phyloP scores from a whole-genome alignment of 768 basidiomycete genomes.

The Pleurotus ostreatus region DNA sequence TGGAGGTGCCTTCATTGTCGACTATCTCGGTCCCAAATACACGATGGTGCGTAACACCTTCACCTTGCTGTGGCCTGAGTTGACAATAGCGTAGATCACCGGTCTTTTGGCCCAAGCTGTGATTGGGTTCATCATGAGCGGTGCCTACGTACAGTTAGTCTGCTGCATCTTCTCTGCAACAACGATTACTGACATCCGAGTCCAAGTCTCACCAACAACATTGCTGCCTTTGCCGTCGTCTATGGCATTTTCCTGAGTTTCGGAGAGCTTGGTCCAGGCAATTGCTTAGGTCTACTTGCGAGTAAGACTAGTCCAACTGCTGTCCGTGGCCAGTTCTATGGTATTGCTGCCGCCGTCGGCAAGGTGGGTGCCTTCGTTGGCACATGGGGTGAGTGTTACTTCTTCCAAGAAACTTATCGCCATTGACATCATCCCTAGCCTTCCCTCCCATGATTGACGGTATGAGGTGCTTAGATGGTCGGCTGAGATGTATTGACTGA shows the following conservation, averaged over 20 bases:
- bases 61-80: no score
- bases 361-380: conserved; percentile 84
- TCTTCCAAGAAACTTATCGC: not conserved
- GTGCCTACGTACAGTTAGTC: conserved; percentile 57
- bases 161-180: not conserved
- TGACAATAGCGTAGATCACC: conserved; percentile 40
- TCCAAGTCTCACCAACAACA: conserved; percentile 50
- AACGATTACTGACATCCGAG: not conserved
- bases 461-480: conserved; percentile 18
- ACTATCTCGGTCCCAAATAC: conserved; percentile 70
- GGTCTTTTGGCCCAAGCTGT: conserved; percentile 67
- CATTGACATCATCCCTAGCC: conserved; percentile 28
- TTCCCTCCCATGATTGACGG: conserved; percentile 67
- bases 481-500: conserved; percentile 1
- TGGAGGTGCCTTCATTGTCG: conserved; percentile 71
- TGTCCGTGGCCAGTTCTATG: conserved; percentile 83
- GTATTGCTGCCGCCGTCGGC: conserved; percentile 79
- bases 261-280: conserved; percentile 88
- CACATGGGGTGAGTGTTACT: conserved; percentile 60
- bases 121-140: conserved; percentile 89
- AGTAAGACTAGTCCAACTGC: conserved; percentile 85
- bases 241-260: conserved; percentile 91
- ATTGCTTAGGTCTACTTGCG: conserved; percentile 82
- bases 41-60: conserved; percentile 52
- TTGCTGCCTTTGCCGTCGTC: conserved; percentile 79